These are phyloP conservation scores for Tremellales sp. DNA, from an alignment of 1,284 basidiomycete species.

Conservation along the genomic window DNA sequence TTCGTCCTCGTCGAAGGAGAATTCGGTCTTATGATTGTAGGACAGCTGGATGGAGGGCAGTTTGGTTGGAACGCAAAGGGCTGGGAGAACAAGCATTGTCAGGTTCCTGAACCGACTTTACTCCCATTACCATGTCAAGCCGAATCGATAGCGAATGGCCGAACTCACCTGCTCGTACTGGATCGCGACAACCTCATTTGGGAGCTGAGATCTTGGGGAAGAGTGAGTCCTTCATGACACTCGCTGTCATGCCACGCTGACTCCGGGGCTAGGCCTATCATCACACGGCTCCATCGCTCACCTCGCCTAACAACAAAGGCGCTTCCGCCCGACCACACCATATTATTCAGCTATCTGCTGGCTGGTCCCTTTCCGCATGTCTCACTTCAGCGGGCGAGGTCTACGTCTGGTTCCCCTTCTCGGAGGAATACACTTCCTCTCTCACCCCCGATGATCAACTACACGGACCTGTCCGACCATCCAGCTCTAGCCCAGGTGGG, in stretches of 20 bases:
- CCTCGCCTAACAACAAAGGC: constrained; percentile 27
- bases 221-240: constrained; percentile 16
- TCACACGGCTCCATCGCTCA: constrained; percentile 32
- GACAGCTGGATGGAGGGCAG: constrained; percentile 58
- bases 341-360: constrained; percentile 62
- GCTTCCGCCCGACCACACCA: constrained; percentile 20
- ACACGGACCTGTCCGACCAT: constrained; percentile 43
- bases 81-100: constrained; percentile 27
- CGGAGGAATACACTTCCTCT: constrained; percentile 32
- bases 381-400: constrained; percentile 67
- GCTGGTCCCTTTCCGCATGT: constrained; percentile 70
- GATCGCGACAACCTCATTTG: constrained; percentile 44
- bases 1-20: neutral
- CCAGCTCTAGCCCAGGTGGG: neutral
- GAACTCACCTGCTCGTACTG: constrained; percentile 38
- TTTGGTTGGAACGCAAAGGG: constrained; percentile 12
- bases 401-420: constrained; percentile 68
- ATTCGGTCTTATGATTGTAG: constrained; percentile 44
- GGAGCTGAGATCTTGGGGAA: constrained; percentile 39
- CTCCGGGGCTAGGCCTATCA: constrained; percentile 27
- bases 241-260: neutral
- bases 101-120: constrained; percentile 26
- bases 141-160: constrained; percentile 29
- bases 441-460: constrained; percentile 38
- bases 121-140: constrained; percentile 37